A percentile compares a stretch with the other conserved stretches of the same genome.
Evolutionary conservation across 75 land plant species (phyloP).

Genomic region (Selaginella moellendorffii): DNA sequence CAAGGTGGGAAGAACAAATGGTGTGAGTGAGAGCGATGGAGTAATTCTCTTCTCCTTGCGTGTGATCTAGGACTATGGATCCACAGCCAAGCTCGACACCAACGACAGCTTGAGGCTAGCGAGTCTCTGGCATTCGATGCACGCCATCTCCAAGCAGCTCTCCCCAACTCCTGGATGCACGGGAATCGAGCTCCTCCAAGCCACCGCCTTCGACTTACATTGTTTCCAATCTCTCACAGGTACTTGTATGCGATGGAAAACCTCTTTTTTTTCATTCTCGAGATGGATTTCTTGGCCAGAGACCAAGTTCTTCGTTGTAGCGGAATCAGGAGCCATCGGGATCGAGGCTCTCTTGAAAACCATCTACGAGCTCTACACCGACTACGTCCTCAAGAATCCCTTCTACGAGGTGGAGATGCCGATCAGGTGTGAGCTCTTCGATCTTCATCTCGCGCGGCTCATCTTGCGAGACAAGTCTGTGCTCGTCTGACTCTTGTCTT

Average conservation of each 20-base stretch:
- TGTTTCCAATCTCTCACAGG: constrained; percentile 96
- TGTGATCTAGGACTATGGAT: constrained; percentile 69
- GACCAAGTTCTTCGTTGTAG: constrained; percentile 79
- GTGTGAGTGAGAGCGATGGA: neutral
- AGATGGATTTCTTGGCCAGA: constrained; percentile 18
- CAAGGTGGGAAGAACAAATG: constrained; percentile 37
- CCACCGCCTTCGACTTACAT: constrained; percentile 85
- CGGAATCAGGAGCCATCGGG: constrained; percentile 65
- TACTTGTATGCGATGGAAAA: constrained; percentile 15
- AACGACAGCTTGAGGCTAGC: constrained; percentile 85
- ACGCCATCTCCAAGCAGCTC: constrained; percentile 87
- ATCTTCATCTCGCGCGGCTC: constrained; percentile 49
- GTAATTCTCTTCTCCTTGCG: neutral
- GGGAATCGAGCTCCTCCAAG: constrained; percentile 80
- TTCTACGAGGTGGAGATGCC: constrained; percentile 99
- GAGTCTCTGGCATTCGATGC: constrained; percentile 98
- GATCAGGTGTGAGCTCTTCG: constrained; percentile 82
- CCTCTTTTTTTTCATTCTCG: too few species aligned
- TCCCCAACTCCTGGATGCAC: constrained; percentile 72
- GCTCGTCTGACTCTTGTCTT: too few species aligned
- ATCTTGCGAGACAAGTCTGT: constrained; percentile 40
- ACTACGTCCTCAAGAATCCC: constrained; percentile 86
- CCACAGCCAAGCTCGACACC: constrained; percentile 79
- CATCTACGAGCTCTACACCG: constrained; percentile 81
- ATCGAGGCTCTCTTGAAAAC: constrained; percentile 56